phyloP scores from a whole-genome alignment of 257 asterid species.

The Penstemon barbatus region DNA sequence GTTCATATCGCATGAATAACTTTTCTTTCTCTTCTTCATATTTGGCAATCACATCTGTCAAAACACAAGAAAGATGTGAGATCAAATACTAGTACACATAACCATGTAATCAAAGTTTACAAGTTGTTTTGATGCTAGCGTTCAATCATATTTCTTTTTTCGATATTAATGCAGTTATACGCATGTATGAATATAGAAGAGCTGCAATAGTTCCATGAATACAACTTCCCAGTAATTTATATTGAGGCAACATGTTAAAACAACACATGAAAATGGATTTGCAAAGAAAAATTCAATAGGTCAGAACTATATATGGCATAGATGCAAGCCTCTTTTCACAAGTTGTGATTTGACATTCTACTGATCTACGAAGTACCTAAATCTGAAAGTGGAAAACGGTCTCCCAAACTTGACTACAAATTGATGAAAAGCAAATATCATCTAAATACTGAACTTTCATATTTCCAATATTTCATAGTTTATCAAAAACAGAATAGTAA shows the following conservation, averaged over 20 bases:
- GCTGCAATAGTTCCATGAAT: background rate
- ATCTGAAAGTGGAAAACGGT: background rate
- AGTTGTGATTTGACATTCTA: background rate
- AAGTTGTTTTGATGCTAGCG: background rate
- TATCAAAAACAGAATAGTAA: slow-evolving; percentile 8
- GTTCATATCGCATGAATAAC: slow-evolving; percentile 68
- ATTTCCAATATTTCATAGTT: slow-evolving; percentile 14
- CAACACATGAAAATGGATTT: slow-evolving; percentile 2
- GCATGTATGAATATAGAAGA: slow-evolving; percentile 4
- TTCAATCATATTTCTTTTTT: background rate
- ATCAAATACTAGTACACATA: slow-evolving; percentile 22
- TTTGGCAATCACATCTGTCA: slow-evolving; percentile 69
- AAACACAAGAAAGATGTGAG: slow-evolving; percentile 25
- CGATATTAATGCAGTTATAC: background rate
- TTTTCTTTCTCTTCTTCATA: slow-evolving; percentile 84
- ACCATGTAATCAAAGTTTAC: background rate
- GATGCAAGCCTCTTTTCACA: background rate
- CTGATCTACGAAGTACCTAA: slow-evolving; percentile 9
- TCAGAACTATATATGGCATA: background rate
- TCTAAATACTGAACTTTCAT: background rate
- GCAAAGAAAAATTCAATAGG: background rate
- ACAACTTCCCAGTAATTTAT: background rate
- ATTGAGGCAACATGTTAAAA: background rate
- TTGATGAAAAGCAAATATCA: slow-evolving; percentile 12
- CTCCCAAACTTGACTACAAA: background rate